Evolutionary conservation across 345 rosid species (phyloP).

Genomic region (Iberis pinnata): DNA sequence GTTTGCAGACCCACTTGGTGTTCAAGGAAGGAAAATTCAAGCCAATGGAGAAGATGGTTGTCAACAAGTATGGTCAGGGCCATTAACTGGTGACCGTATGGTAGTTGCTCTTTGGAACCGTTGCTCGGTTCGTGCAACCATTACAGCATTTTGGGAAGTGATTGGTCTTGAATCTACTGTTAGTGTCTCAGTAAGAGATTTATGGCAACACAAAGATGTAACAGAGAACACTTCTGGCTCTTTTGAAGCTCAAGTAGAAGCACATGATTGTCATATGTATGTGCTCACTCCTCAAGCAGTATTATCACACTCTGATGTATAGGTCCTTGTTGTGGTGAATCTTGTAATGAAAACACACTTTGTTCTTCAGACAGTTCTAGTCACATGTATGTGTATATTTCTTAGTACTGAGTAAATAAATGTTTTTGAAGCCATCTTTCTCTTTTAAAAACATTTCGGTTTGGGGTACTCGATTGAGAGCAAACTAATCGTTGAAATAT

Average conservation of each 20-base stretch:
- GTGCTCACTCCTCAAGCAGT: constrained; percentile 49
- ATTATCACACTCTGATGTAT: constrained; percentile 31
- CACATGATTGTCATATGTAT: constrained; percentile 66
- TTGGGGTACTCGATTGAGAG: too few species aligned
- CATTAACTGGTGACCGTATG: constrained; percentile 65
- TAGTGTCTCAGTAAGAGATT: constrained; percentile 61
- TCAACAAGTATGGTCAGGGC: constrained; percentile 96
- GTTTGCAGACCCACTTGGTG: constrained; percentile 81
- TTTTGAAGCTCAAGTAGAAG: constrained; percentile 49
- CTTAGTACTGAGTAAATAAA: not conserved
- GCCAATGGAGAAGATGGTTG: constrained; percentile 52
- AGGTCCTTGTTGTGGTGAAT: constrained; percentile 8
- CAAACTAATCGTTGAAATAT: too few species aligned
- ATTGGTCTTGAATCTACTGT: constrained; percentile 72
- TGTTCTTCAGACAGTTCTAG: not conserved
- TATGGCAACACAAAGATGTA: constrained; percentile 73
- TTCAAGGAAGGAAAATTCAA: constrained; percentile 85
- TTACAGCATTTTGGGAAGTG: constrained; percentile 61
- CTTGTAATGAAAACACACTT: not conserved
- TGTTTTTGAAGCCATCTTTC: not conserved
- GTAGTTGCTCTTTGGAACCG: constrained; percentile 89
- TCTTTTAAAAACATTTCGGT: too few species aligned
- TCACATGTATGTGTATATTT: constrained; percentile 11
- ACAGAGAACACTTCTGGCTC: constrained; percentile 45
- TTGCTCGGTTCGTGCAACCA: constrained; percentile 52